These are phyloP conservation scores for Novakomyces olei DNA, from an alignment of 805 yeast species.

Conservation along the genomic window DNA sequence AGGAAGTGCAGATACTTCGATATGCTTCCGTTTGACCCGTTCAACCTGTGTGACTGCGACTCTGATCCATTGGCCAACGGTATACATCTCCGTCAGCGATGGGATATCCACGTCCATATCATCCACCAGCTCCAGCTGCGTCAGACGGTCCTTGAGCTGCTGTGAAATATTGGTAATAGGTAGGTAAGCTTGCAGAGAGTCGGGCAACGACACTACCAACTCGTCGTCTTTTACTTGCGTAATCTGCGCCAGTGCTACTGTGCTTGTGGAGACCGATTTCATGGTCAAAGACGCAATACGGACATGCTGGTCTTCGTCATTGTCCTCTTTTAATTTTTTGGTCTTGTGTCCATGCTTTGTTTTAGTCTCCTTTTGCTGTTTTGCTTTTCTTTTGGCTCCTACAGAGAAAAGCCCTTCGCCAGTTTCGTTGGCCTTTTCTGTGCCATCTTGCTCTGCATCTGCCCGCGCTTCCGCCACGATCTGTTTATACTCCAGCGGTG, in stretches of 20 bases:
- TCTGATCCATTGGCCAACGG: constrained; percentile 66
- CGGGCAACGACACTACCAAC: constrained; percentile 51
- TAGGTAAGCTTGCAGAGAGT: constrained; percentile 56
- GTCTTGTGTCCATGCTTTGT: constrained; percentile 8
- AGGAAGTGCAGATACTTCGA: constrained; percentile 57
- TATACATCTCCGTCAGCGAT: constrained; percentile 29
- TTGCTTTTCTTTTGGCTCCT: constrained; percentile 2
- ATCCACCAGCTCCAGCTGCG: constrained; percentile 25
- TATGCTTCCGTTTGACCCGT: constrained; percentile 32
- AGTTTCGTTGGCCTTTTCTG: constrained; percentile 5
- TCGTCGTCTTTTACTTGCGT: constrained; percentile 37
- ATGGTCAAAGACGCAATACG: constrained; percentile 23
- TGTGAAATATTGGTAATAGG: constrained; percentile 53
- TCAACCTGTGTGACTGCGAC: constrained; percentile 46
- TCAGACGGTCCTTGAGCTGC: constrained; percentile 34
- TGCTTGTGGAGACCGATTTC: constrained; percentile 45
- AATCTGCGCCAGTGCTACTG: constrained; percentile 58
- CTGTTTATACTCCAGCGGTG: constrained; percentile 78
- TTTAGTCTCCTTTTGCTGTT: constrained; percentile 10
- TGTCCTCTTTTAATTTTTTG: constrained; percentile 24
- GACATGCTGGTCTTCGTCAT: background rate
- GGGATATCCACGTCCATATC: constrained; percentile 30
- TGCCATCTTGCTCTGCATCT: constrained; percentile 30
- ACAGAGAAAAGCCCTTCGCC: too few relatives aligned
- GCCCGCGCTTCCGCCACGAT: constrained; percentile 79